Evolutionary conservation across 1,139 yeast genomes (phyloP).

Genomic region (Saccharomyces hybrid): DNA sequence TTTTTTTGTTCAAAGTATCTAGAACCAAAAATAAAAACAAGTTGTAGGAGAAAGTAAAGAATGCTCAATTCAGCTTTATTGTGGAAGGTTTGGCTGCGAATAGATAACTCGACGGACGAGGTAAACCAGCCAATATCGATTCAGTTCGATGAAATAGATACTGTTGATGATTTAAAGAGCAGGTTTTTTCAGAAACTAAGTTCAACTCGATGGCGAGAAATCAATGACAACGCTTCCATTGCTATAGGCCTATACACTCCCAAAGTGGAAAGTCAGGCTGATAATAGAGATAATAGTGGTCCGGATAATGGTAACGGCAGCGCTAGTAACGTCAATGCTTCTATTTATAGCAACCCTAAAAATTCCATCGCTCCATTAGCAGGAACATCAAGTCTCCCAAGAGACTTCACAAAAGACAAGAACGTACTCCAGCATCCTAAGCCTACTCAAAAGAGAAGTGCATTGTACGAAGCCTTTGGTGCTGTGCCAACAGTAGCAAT

Average conservation of each 20-base stretch:
- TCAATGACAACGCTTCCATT: slow-evolving; percentile 26
- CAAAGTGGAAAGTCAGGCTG: background rate
- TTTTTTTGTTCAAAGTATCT: background rate
- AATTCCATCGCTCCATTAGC: background rate
- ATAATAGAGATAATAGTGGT: background rate
- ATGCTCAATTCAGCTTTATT: slow-evolving; percentile 4
- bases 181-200: slow-evolving; percentile 19
- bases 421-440: background rate
- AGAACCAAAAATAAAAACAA: too few species aligned
- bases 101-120: slow-evolving; percentile 14
- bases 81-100: slow-evolving; percentile 21
- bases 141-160: slow-evolving; percentile 22
- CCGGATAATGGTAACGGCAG: background rate
- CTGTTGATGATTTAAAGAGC: slow-evolving; percentile 27
- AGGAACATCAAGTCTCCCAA: background rate
- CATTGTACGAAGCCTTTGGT: background rate
- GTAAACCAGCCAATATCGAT: slow-evolving; percentile 23
- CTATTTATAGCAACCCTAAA: background rate
- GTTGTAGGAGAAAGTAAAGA: background rate
- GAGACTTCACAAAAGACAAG: background rate
- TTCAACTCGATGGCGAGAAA: slow-evolving; percentile 18
- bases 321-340: background rate
- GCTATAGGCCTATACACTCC: slow-evolving; percentile 21
- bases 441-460: background rate
- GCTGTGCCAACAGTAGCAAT: background rate